Evolutionary conservation across 805 yeast genomes (phyloP).

Genomic region (Yamadazyma paraphyllophila): DNA sequence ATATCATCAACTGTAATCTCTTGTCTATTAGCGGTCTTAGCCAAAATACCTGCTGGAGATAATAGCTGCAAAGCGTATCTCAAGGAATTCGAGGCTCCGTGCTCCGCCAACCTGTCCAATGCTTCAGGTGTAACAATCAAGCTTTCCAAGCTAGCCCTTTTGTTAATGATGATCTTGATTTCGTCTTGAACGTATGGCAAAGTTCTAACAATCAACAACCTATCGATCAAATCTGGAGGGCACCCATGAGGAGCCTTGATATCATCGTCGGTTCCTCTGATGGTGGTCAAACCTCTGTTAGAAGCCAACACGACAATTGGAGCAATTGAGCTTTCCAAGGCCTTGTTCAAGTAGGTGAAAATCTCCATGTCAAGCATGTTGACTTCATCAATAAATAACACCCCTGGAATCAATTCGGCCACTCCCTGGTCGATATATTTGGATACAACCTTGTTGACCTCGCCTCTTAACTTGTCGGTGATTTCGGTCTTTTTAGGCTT

Average conservation of each 20-base stretch:
- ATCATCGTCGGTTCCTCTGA: conserved; percentile 85
- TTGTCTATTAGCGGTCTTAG: conserved; percentile 67
- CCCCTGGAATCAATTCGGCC: conserved; percentile 98
- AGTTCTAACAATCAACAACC: conserved; percentile 89
- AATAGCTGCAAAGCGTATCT: conserved; percentile 90
- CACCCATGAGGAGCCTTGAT: conserved; percentile 91
- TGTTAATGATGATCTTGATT: conserved; percentile 74
- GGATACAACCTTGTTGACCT: conserved; percentile 92
- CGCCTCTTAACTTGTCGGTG: conserved; percentile 90
- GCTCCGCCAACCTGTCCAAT: conserved; percentile 65
- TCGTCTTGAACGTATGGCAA: conserved; percentile 84
- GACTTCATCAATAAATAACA: conserved; percentile 94
- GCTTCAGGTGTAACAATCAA: conserved; percentile 68
- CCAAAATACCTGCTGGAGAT: conserved; percentile 84
- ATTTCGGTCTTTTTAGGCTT: conserved; percentile 96
- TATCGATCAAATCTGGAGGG: conserved; percentile 91
- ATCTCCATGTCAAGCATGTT: conserved; percentile 98
- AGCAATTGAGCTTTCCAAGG: conserved; percentile 86
- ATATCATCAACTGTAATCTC: conserved; percentile 70
- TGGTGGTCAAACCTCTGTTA: conserved; percentile 88
- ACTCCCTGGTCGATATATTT: conserved; percentile 97
- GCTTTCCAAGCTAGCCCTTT: conserved; percentile 77
- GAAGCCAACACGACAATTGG: conserved; percentile 96
- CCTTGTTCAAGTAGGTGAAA: conserved; percentile 90
- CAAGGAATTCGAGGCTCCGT: conserved; percentile 76